Evolutionary conservation across 139 green algal genomes (phyloP), one percentile per base, ranked within the genome.

Genomic region (Chlamydomonas sp.): DNA sequence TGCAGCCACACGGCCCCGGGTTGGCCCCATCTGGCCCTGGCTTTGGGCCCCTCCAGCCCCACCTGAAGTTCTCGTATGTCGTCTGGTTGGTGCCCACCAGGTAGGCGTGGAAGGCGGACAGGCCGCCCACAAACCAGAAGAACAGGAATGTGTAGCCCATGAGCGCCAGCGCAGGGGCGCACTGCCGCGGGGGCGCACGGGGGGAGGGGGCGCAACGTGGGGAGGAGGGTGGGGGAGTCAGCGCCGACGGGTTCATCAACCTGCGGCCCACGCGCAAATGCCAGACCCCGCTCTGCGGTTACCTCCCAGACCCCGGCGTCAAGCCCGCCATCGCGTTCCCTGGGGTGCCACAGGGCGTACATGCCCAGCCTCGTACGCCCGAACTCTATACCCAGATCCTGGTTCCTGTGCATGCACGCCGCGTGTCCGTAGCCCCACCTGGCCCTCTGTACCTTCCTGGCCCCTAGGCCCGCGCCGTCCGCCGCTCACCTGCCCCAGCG

Each of bases 61-160:
- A 97, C 84, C 97, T 94, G 89, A 99, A 99, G 91, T 99, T 99
- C 92, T 99, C 98, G 84, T 99, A 99, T 0, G 98, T 99, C 0
- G 98, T 99, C 93, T 98, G 96, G 89, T 99, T 99, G 31, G 86
- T 96, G 49, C 80, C 92, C 63, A 98, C 94, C 62, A 99, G 95
- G 91, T 97, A 99, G 73, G 89, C 93, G 92, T 99, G 98, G 83
- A 99, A 98, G 73, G 90, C 92, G 58, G 91, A 95, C 18, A 99
- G 92, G 2, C 96, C 97, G 49, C 97, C 97, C 67, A 99, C 96
- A 92, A 99, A 99, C 88, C 93, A 95, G 83, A 98, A 94, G 84
- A 95, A 94, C 16, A 98, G 81, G 82, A 98, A 96, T 63, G 80
- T 92, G 92, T 97, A 98, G 75, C 88, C 87, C 67, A 96, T 93